Evolutionary conservation across 2,329 filamentous ascomycete genomes (phyloP).

Genomic region (Apiospora koreana): DNA sequence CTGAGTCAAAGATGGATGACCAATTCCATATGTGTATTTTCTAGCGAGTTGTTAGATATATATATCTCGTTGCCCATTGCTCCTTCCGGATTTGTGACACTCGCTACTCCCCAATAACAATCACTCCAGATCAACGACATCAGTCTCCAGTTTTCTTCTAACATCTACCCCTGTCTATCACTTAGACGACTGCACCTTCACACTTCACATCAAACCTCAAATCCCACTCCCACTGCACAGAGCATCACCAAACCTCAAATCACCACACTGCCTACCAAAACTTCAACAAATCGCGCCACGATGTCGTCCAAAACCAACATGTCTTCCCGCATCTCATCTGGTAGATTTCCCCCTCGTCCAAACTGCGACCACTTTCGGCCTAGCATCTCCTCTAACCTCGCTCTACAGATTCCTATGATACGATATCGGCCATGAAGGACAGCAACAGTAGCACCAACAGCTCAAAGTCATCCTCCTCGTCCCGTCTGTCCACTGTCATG

Average conservation of each 20-base stretch:
- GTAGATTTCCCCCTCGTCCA: background rate
- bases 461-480: background rate
- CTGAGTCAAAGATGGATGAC: background rate
- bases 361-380: background rate
- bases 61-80: background rate
- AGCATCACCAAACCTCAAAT: background rate
- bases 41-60: background rate
- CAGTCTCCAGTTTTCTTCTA: background rate
- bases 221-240: background rate
- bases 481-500: background rate
- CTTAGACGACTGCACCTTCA: background rate
- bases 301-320: background rate
- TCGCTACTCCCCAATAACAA: background rate
- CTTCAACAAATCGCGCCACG: background rate
- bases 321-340: slow-evolving; percentile 5
- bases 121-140: background rate
- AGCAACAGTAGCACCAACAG: background rate
- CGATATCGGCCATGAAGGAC: background rate
- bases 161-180: background rate
- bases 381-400: background rate
- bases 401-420: background rate
- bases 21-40: background rate
- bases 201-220: background rate
- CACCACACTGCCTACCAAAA: background rate
- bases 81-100: background rate